Evolutionary conservation across 1,284 basidiomycete genomes (phyloP), one percentile per base, ranked within the genome.

Genomic region (Cutaneotrichosporon cutaneum): DNA sequence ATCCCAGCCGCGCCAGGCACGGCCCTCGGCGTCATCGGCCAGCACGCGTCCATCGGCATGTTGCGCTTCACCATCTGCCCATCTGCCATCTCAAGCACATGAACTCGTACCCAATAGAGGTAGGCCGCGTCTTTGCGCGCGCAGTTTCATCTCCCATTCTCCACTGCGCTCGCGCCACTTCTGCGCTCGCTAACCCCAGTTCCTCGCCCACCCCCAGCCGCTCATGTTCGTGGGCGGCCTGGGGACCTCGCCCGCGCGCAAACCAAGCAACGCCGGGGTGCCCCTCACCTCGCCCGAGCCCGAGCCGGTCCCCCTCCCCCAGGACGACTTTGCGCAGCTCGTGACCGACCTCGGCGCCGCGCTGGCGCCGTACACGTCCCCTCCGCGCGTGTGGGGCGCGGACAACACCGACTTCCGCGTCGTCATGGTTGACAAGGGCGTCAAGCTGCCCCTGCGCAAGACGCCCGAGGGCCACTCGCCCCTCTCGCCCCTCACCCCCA

Each of bases 201-300:
- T 83, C 70, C 82, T 94, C 66, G 83, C 85, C 48, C 93, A 95
- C 77, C 86, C 92, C 56, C 87, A 87, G 39, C 94, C 94, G 26
- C 86, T 95, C 55, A 90, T 96, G 89, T 95, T 95, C 73, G 88
- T 94, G 32, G 91, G 91, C 26, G 93, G 94, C 0, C 84, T 96
- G 45, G 54, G 87, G 50, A 50, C 44, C 26, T 45, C 0, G 16
- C 52, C n/a, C 55, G 24, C 30, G 48, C 26, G 48, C 24, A 51
- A 51, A 14, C 26, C 18, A 8, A 32, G 27, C 48, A 51, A 51
- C 42, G 32, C 54, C 16, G 42, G 32, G 42, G 22, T 51, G 2
- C 56, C 47, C 21, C 55, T 58, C 27, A 33, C 32, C 39, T 61
- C 59, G 21, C 58, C 60, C 4, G 48, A 51, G 27, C 26, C 26